These are phyloP conservation scores for Stereocaulon alpinum DNA, from an alignment of 495 filamentous ascomycete species.

Conservation along the genomic window DNA sequence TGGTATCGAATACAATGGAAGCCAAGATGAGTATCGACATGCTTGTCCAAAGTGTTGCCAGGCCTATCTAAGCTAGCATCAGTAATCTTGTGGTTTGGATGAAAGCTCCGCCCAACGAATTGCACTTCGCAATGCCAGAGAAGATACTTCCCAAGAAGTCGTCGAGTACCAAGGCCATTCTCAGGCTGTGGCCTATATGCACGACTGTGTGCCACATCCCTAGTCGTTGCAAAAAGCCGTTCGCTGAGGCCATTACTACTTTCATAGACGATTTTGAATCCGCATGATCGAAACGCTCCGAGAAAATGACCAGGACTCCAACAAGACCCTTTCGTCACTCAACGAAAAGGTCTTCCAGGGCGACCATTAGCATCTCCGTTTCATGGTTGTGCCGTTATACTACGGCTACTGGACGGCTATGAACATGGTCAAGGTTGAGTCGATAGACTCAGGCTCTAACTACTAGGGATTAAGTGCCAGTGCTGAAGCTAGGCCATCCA, in stretches of 20 bases:
- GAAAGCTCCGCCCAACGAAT: neutral
- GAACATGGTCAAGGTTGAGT: conserved; percentile 7
- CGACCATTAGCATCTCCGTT: conserved; percentile 4
- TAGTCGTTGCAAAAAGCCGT: neutral
- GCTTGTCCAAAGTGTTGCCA: conserved; percentile 25
- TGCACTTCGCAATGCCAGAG: neutral
- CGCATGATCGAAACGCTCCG: neutral
- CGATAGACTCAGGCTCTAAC: conserved; percentile 15
- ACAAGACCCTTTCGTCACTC: neutral
- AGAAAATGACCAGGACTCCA: neutral
- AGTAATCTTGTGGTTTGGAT: conserved; percentile 26
- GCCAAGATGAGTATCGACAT: too few species aligned
- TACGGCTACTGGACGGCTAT: conserved; percentile 6
- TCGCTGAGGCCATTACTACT: conserved; percentile 1
- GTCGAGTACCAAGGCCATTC: neutral
- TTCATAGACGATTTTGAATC: neutral
- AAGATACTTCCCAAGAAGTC: conserved; percentile 11
- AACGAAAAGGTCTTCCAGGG: conserved; percentile 7
- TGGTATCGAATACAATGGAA: too few species aligned
- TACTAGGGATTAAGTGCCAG: neutral
- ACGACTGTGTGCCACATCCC: neutral
- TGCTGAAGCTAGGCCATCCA: neutral
- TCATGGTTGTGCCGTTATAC: conserved; percentile 2
- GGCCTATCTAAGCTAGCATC: conserved; percentile 29
- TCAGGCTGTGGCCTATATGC: neutral